A percentile compares a stretch with the other conserved stretches of the same genome.
Conservation (phyloP, 208 protist genomes). For the Zelonia costaricensis region DNA sequence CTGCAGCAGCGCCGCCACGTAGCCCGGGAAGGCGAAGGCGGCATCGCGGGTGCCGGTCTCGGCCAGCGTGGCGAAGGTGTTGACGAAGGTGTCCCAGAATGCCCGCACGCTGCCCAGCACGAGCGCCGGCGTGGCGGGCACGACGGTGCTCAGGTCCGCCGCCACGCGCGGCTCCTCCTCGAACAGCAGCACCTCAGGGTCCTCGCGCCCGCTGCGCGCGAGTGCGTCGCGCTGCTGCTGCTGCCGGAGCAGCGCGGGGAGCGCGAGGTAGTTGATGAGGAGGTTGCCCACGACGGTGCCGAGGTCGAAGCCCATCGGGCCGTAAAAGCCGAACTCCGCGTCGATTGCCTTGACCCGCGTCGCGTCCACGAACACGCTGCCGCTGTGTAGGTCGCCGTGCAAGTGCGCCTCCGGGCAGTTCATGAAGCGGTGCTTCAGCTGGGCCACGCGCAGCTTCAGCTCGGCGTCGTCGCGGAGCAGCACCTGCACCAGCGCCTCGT, state of each 20-base stretch:
- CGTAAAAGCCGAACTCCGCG: constrained; percentile 40
- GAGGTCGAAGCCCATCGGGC: constrained; percentile 38
- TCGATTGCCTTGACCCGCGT: constrained; percentile 34
- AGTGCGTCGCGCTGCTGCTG: neutral
- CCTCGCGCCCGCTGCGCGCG: neutral
- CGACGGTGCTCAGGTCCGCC: constrained; percentile 25
- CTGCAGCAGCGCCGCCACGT: constrained; percentile 16
- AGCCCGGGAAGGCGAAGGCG: constrained; percentile 27
- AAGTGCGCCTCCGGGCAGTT: constrained; percentile 38
- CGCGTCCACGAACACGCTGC: constrained; percentile 36
- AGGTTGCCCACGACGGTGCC: constrained; percentile 36
- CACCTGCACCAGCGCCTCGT: constrained; percentile 27
- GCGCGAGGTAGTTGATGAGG: constrained; percentile 35
- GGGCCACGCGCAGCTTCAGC: constrained; percentile 22
- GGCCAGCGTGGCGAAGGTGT: constrained; percentile 25
- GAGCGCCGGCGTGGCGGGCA: constrained; percentile 10
- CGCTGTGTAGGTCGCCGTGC: constrained; percentile 40
- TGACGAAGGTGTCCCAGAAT: constrained; percentile 27
- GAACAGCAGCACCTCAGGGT: too few relatives aligned
- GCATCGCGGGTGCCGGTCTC: constrained; percentile 14
- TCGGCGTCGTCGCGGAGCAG: constrained; percentile 25
- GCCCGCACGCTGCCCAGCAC: constrained; percentile 21
- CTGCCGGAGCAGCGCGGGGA: constrained; percentile 25
- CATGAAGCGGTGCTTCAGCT: constrained; percentile 47
- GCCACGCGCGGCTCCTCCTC: constrained; percentile 18